Evolutionary conservation across 148 eudicot species (phyloP), one percentile per base, ranked within the genome.

Genomic region (Chenopodium album): DNA sequence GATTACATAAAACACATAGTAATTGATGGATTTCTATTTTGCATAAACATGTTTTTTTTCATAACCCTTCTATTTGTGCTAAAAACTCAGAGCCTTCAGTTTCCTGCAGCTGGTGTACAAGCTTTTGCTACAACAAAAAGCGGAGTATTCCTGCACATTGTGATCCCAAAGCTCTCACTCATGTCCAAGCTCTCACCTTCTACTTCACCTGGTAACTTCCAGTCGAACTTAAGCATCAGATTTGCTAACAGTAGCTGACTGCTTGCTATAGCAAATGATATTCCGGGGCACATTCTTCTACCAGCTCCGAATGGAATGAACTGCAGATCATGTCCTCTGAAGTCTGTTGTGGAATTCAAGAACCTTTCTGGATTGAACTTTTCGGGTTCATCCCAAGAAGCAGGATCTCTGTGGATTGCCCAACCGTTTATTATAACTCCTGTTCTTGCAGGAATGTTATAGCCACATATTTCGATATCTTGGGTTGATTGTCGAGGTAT

Each of bases 261-360:
- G 48, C 28, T 81, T 73, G 77, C 80, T 26, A 48, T 71, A 16
- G 89, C 87, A 71, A 85, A 87, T 19, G 76, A 62, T 29, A 80
- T 87, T 17, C 84, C 87, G 1, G 87, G 89, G 73, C 87, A 87
- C 1, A 81, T 78, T 54, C 89, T 82, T 70, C 89, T 80, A 8
- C 89, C 89, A 47, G 80, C 86, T 69, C 87, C 89, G 71, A 85
- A 87, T 7, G 87, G 89, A 67, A 87, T 68, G 22, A 85, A 74
- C 75, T 85, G 74, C 34, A 77, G 83, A 29, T 85, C 75, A 7
- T 85, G 84, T 20, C 87, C 89, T 80, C 32, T 80, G n/a, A 73
- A 87, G 63, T 85, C 89, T 50, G 76, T 54, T 7, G 72, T 12
- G 69, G 79, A 68, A 80, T 87, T 78, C 68, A 83, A n/a, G 67